Evolutionary conservation across 2,329 filamentous ascomycete species (phyloP), one percentile per base, ranked within the genome.

Genomic region (Aspergillus pseudoglaucus): DNA sequence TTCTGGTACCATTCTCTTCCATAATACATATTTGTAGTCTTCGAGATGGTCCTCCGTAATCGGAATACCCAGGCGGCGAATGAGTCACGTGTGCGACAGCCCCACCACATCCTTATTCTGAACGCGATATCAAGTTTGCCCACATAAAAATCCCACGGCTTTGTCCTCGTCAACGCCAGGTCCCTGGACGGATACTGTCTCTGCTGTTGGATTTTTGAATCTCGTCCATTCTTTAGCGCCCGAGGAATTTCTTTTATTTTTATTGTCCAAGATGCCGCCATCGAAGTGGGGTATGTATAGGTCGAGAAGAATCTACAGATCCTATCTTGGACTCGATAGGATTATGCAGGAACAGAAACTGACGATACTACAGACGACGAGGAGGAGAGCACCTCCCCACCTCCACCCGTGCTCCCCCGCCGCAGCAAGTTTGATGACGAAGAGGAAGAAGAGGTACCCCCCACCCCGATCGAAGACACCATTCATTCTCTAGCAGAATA

Each of bases 391-490:
- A 77, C 74, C 56, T 73, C 73, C 18, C 68, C 74, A 15, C 65
- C 69, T 46, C 70, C 75, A 32, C 64, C 65, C 44, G 69, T 75
- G 43, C 69, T 75, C 40, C 68, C 73, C 47, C 75, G 80, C 55
- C 72, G 80, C 68, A 27, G 15, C 20, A 89, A 93, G 75, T 95
- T 95, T 64, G 90, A 93, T 59, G 91, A 97, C 59, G 91, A 97
- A 68, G 90, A 95, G 70, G 85, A 78, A 47, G 84, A 90, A 30
- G 88, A 94, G 71, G 90, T 91, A 79, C 59, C 44, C 32, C 27
- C 41, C 37, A 33, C 8, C 15, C 27, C 15, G 20, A 43, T 22
- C 22, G 6, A 22, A 22, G 4, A 22, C 22, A 6, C 22, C 22
- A 6, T 22, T 5, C 22, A 22, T 22, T 4, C 22, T 22, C 22